Evolutionary conservation across 495 filamentous ascomycete genomes (phyloP).

Genomic region (Penicillium cataractarum): DNA sequence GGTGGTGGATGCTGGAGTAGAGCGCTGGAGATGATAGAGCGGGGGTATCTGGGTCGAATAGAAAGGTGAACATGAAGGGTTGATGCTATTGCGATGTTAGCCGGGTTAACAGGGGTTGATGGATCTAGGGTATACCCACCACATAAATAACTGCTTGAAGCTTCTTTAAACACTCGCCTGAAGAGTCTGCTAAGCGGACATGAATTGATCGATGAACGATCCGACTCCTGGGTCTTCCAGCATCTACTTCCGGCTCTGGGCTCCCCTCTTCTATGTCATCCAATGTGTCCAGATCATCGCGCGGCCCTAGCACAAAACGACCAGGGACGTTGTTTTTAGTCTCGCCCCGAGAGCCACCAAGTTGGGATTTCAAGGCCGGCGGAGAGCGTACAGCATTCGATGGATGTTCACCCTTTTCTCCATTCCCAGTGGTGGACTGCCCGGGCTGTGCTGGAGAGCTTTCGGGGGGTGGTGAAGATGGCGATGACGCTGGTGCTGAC

Average conservation of each 20-base stretch:
- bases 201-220: slow-evolving; percentile 56
- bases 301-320: slow-evolving; percentile 31
- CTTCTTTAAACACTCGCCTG: slow-evolving; percentile 39
- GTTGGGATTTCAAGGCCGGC: neutral
- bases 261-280: slow-evolving; percentile 36
- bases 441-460: slow-evolving; percentile 4
- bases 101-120: neutral
- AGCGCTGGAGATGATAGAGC: slow-evolving; percentile 68
- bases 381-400: slow-evolving; percentile 5
- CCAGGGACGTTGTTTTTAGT: slow-evolving; percentile 10
- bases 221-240: slow-evolving; percentile 36
- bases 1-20: slow-evolving; percentile 81
- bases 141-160: slow-evolving; percentile 75
- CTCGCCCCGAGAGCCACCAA: neutral
- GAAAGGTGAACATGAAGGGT: slow-evolving; percentile 89
- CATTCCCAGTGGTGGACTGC: slow-evolving; percentile 2
- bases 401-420: slow-evolving; percentile 11
- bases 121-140: slow-evolving; percentile 35
- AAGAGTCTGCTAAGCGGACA: slow-evolving; percentile 33
- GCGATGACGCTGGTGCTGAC: slow-evolving; percentile 23
- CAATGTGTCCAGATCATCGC: slow-evolving; percentile 31
- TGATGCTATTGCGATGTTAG: slow-evolving; percentile 50
- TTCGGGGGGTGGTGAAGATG: slow-evolving; percentile 14
- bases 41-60: slow-evolving; percentile 74
- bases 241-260: slow-evolving; percentile 24